phyloP scores from a whole-genome alignment of 495 filamentous ascomycete species.

The Podospora sp. region DNA sequence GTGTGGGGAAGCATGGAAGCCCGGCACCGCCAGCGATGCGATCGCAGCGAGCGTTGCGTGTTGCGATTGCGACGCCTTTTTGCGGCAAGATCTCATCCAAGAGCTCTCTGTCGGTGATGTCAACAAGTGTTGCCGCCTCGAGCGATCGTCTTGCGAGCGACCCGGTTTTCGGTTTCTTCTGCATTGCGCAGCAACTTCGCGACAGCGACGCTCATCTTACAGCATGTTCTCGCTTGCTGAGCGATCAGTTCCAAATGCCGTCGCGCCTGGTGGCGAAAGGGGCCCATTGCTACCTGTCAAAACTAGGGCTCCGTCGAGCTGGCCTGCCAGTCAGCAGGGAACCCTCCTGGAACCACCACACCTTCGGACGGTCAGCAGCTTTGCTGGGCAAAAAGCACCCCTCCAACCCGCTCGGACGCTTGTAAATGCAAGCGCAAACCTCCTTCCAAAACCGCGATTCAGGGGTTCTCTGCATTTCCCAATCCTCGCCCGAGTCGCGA shows the following conservation, averaged over 20 bases:
- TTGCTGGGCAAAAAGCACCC: not conserved
- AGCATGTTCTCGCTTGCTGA: not conserved
- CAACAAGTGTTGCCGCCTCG: not conserved
- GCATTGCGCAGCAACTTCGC: not conserved
- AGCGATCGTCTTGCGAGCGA: not conserved
- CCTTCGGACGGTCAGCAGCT: not conserved
- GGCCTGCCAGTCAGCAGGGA: conserved; percentile 2
- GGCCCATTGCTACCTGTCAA: not conserved
- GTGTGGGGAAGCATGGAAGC: conserved; percentile 21
- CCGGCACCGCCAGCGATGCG: not conserved
- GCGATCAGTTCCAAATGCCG: not conserved
- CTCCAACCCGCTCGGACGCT: not conserved
- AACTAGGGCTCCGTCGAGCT: not conserved
- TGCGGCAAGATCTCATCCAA: not conserved
- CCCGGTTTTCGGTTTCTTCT: not conserved
- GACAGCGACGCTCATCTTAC: not conserved
- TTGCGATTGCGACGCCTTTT: not conserved
- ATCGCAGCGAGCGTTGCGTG: not conserved
- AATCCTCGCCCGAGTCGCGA: conserved; percentile 18
- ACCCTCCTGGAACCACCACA: not conserved
- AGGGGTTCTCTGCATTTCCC: not conserved
- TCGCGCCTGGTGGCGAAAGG: not conserved
- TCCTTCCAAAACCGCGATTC: not conserved
- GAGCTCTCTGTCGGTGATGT: no score
- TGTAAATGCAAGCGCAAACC: not conserved